Conservation (phyloP, 2,329 filamentous ascomycete genomes). For the Colletotrichum incanum region DNA sequence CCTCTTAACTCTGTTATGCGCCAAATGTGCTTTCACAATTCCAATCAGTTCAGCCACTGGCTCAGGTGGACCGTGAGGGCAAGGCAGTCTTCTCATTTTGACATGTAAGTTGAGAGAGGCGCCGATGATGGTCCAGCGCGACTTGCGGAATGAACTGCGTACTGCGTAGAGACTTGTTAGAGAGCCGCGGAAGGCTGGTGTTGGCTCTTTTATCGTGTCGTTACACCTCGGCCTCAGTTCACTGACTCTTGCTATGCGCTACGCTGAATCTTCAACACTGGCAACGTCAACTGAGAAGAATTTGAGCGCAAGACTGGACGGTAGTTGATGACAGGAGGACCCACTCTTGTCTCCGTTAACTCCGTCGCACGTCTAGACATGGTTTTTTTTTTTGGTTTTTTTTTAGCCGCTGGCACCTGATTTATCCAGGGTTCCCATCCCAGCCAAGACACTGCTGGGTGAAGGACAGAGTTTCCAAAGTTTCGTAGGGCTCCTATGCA, state of each 20-base stretch:
- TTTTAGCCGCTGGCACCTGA: constrained; percentile 10
- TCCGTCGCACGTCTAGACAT: constrained; percentile 34
- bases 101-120: not conserved
- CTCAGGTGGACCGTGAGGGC: not conserved
- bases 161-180: not conserved
- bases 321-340: not conserved
- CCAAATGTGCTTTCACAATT: not conserved
- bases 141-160: not conserved
- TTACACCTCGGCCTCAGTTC: not conserved
- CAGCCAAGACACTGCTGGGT: constrained; percentile 4
- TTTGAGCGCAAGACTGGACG: not conserved
- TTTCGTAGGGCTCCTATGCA: not conserved
- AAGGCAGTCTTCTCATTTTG: not conserved
- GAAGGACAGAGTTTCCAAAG: not conserved
- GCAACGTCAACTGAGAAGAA: constrained; percentile 6
- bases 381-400: not conserved
- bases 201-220: not conserved
- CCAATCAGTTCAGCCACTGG: not conserved
- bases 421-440: constrained; percentile 28
- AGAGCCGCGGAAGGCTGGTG: too few relatives aligned
- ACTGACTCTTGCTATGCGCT: constrained; percentile 5
- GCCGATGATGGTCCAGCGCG: not conserved
- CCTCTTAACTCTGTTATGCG: not conserved
- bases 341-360: constrained; percentile 35
- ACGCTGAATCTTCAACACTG: constrained; percentile 17